A percentile compares a stretch with the other conserved stretches of the same genome.
phyloP scores from a whole-genome alignment of 257 asterid genomes.

The Verbena officinalis region DNA sequence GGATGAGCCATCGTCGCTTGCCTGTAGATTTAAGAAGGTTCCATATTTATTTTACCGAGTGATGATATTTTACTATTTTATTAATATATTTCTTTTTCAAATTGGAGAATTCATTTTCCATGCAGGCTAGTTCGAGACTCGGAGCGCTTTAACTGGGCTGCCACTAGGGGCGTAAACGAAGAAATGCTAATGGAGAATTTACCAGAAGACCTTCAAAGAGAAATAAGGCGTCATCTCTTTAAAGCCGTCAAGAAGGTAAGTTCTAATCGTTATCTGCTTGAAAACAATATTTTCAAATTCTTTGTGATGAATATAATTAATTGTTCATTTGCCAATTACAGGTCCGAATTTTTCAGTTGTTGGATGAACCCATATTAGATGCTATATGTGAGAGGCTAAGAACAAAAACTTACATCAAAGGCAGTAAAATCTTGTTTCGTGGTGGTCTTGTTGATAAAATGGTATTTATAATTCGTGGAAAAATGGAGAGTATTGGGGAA shows the following conservation, averaged over 20 bases:
- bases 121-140: conserved; percentile 79
- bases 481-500: conserved; percentile 75
- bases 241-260: conserved; percentile 77
- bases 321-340: conserved; percentile 29
- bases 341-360: conserved; percentile 77
- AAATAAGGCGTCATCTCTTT: conserved; percentile 85
- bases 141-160: conserved; percentile 91
- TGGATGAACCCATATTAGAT: conserved; percentile 84
- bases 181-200: conserved; percentile 81
- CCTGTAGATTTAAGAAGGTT: conserved; percentile 79
- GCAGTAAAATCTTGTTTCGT: conserved; percentile 58
- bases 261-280: not conserved
- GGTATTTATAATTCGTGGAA: conserved; percentile 90
- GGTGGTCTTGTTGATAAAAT: conserved; percentile 88
- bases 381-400: conserved; percentile 83
- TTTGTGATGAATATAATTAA: not conserved
- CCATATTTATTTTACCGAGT: not conserved
- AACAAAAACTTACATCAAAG: conserved; percentile 79
- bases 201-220: conserved; percentile 94
- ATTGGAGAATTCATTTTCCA: not conserved
- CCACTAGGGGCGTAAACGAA: conserved; percentile 91
- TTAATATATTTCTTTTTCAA: not conserved
- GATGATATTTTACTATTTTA: not conserved
- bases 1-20: conserved; percentile 97
- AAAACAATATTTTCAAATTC: too few species aligned